These are phyloP conservation scores for Graphium sp. DNA, from an alignment of 2,329 filamentous ascomycete genomes.

Conservation along the genomic window DNA sequence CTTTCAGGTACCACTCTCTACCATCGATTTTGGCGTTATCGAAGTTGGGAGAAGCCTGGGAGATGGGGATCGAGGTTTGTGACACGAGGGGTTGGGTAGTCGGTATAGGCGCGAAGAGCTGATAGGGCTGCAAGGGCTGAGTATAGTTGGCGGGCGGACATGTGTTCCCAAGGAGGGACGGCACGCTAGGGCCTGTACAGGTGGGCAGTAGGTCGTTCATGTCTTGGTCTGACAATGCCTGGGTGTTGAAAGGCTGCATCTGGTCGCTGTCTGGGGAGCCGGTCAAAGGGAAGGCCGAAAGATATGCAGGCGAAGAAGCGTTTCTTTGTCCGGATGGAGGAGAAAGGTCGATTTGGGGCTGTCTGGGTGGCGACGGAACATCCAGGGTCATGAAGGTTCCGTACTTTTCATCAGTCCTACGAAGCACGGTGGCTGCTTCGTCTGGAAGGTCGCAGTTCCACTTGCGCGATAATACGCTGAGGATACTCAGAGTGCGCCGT, in stretches of 20 bases:
- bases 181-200: neutral
- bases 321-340: constrained; percentile 9
- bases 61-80: constrained; percentile 4
- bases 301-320: constrained; percentile 11
- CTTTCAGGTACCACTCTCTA: constrained; percentile 40
- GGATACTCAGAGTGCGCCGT: constrained; percentile 65
- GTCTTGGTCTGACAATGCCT: too few relatives aligned
- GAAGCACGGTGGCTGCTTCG: constrained; percentile 62
- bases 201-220: neutral
- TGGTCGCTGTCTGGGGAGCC: constrained; percentile 3
- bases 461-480: constrained; percentile 71
- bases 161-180: neutral
- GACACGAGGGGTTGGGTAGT: too few relatives aligned
- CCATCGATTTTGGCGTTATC: constrained; percentile 24
- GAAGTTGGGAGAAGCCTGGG: constrained; percentile 11
- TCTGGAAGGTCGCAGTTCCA: constrained; percentile 80
- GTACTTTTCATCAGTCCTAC: constrained; percentile 64
- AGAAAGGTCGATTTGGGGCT: constrained; percentile 1
- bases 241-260: too few relatives aligned
- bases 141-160: constrained; percentile 3
- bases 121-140: too few relatives aligned
- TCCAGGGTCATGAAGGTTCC: constrained; percentile 51
- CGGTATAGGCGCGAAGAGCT: too few relatives aligned
- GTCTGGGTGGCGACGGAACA: constrained; percentile 31
- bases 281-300: neutral